Conservation (phyloP, 2,329 filamentous ascomycete genomes). For the Harringtonia lauricola region DNA sequence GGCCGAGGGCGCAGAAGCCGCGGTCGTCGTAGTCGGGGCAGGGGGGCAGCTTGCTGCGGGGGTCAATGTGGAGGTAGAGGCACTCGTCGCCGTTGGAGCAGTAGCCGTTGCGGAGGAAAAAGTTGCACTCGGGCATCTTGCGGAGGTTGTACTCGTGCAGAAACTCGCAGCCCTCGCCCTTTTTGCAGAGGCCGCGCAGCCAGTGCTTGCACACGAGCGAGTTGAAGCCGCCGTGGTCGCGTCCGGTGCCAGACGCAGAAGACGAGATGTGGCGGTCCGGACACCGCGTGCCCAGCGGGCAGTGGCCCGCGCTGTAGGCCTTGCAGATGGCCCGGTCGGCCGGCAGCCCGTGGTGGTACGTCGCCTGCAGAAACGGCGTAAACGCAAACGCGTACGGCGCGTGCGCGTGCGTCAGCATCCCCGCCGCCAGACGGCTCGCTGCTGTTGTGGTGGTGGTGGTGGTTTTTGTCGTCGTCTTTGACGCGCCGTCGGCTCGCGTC, state of each 20-base stretch:
- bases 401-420: slow-evolving; percentile 46
- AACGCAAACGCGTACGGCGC: slow-evolving; percentile 66
- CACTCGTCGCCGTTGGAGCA: slow-evolving; percentile 97
- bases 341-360: slow-evolving; percentile 75
- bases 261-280: slow-evolving; percentile 63
- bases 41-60: slow-evolving; percentile 64
- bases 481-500: background rate
- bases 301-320: slow-evolving; percentile 70
- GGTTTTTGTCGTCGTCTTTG: too few relatives aligned
- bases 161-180: slow-evolving; percentile 94
- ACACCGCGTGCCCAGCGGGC: slow-evolving; percentile 73
- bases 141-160: slow-evolving; percentile 97
- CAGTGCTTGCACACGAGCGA: slow-evolving; percentile 97
- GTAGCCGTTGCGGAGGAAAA: slow-evolving; percentile 86
- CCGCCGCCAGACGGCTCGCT: slow-evolving; percentile 23
- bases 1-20: slow-evolving; percentile 88
- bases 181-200: slow-evolving; percentile 94
- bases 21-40: slow-evolving; percentile 90
- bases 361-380: slow-evolving; percentile 70
- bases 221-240: slow-evolving; percentile 47
- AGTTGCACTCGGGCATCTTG: slow-evolving; percentile 97
- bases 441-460: slow-evolving; percentile 8
- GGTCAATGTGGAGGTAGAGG: slow-evolving; percentile 81
- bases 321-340: slow-evolving; percentile 73
- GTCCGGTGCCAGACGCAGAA: slow-evolving; percentile 21